These are phyloP conservation scores for Linnemannia zychae DNA, from an alignment of 192 early-diverging fungal genomes.

Conservation along the genomic window DNA sequence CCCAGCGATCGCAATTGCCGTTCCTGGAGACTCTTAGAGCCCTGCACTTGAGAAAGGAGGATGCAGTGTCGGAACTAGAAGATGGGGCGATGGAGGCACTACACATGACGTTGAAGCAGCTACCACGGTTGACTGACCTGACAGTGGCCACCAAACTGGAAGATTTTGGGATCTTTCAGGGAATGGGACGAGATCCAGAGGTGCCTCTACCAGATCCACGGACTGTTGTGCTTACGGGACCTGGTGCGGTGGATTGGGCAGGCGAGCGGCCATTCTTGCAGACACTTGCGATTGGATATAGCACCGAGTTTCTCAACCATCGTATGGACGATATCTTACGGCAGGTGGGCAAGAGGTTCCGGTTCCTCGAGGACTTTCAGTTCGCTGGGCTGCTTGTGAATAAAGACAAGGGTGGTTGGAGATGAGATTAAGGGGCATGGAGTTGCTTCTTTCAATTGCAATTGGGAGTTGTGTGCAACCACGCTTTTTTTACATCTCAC, in stretches of 20 bases:
- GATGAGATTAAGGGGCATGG: not conserved
- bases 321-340: constrained; percentile 14
- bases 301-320: constrained; percentile 11
- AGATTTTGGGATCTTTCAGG: constrained; percentile 27
- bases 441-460: not conserved
- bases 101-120: constrained; percentile 26
- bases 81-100: not conserved
- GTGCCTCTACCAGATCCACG: not conserved
- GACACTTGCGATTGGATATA: constrained; percentile 30
- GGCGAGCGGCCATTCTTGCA: constrained; percentile 35
- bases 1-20: constrained; percentile 15
- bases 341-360: constrained; percentile 38
- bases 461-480: not conserved
- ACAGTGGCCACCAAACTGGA: constrained; percentile 19
- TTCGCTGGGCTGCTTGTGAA: not conserved
- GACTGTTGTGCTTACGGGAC: not conserved
- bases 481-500: too few relatives aligned
- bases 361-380: constrained; percentile 34
- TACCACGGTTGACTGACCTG: constrained; percentile 34
- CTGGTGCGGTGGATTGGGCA: constrained; percentile 1
- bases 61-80: not conserved
- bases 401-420: not conserved
- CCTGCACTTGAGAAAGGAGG: constrained; percentile 17
- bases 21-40: constrained; percentile 5
- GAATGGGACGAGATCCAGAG: constrained; percentile 33